These are phyloP conservation scores for Pseudonitzschia delicatissima DNA, from an alignment of 108 stramenopile genomes.

Conservation along the genomic window DNA sequence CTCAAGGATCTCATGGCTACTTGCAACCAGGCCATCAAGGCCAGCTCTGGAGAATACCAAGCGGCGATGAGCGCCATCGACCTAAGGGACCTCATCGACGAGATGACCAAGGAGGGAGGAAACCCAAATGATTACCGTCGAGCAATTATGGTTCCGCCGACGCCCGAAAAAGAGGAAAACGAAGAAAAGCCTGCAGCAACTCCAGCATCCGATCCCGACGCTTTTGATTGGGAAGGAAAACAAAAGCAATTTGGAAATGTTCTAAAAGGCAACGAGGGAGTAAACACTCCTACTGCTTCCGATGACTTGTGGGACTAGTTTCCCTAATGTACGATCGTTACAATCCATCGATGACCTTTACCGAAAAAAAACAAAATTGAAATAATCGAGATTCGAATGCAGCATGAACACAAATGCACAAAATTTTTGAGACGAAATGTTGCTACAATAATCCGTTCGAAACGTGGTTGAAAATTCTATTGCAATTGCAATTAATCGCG, in stretches of 20 bases:
- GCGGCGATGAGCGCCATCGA: constrained; percentile 7
- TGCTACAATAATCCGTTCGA: too few relatives aligned
- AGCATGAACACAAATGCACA: too few relatives aligned
- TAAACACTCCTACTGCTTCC: constrained; percentile 12
- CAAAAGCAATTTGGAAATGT: neutral
- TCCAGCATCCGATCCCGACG: neutral
- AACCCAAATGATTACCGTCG: constrained; percentile 6
- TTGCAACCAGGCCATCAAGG: constrained; percentile 5
- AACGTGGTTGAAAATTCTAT: neutral
- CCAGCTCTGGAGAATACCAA: constrained; percentile 9
- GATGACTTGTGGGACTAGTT: constrained; percentile 9
- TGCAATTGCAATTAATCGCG: neutral
- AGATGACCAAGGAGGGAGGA: neutral
- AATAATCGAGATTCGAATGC: too few relatives aligned
- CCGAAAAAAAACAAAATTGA: neutral
- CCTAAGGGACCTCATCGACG: constrained; percentile 5
- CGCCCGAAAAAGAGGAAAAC: neutral
- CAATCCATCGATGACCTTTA: neutral
- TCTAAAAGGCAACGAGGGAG: neutral
- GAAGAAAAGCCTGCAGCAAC: neutral
- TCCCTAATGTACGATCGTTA: neutral
- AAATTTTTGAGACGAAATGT: too few relatives aligned
- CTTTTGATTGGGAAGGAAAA: constrained; percentile 5
- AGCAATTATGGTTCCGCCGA: constrained; percentile 9
- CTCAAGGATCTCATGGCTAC: constrained; percentile 13